phyloP scores from a whole-genome alignment of 495 filamentous ascomycete species.

The Neurospora pannonica region DNA sequence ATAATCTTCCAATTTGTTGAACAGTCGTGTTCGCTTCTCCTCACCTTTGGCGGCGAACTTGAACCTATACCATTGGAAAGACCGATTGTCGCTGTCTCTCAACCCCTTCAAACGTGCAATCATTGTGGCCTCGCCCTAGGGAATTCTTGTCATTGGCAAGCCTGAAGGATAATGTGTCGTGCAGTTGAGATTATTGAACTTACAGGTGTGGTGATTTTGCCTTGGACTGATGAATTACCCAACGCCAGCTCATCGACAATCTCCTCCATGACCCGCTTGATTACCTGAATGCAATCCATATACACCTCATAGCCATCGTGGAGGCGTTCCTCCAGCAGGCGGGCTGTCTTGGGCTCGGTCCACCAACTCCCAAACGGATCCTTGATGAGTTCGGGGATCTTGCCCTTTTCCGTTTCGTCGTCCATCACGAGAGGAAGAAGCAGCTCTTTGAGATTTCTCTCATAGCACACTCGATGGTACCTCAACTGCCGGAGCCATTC shows the following conservation, averaged over 20 bases:
- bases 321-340: not conserved
- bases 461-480: constrained; percentile 9
- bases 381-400: not conserved
- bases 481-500: constrained; percentile 15
- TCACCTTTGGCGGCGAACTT: not conserved
- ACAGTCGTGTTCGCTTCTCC: not conserved
- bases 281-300: constrained; percentile 6
- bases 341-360: not conserved
- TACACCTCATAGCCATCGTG: constrained; percentile 9
- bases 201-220: not conserved
- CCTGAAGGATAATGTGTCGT: not conserved
- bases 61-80: not conserved
- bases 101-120: not conserved
- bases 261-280: constrained; percentile 1
- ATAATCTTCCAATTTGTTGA: constrained; percentile 3
- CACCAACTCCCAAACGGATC: constrained; percentile 7
- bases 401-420: not conserved
- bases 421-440: constrained; percentile 7
- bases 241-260: constrained; percentile 5
- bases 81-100: not conserved
- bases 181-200: constrained; percentile 4
- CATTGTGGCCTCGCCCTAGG: not conserved
- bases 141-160: not conserved
- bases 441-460: constrained; percentile 4
- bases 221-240: not conserved